phyloP scores from a whole-genome alignment of 2,329 filamentous ascomycete species.

The Cordyceps cicadae region DNA sequence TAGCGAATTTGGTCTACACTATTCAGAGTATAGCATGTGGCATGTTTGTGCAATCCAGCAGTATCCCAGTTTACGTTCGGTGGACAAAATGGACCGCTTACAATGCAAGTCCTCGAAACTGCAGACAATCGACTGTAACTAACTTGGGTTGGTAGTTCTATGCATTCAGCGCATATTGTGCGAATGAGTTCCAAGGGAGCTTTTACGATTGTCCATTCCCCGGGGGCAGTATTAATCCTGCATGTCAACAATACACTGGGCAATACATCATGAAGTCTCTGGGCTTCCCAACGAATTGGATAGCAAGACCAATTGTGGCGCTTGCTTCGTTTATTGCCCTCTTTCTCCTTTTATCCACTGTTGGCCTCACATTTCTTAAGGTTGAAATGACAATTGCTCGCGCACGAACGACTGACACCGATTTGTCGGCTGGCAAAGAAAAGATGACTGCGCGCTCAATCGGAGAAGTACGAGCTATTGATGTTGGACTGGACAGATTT shows the following conservation, averaged over 20 bases:
- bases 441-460: conserved; percentile 51
- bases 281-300: conserved; percentile 60
- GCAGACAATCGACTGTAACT: conserved; percentile 8
- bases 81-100: conserved; percentile 67
- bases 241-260: conserved; percentile 61
- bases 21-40: conserved; percentile 68
- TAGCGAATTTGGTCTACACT: conserved; percentile 65
- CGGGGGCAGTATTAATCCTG: conserved; percentile 54
- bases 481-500: conserved; percentile 57
- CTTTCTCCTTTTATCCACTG: conserved; percentile 52
- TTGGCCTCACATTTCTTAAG: conserved; percentile 56
- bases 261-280: conserved; percentile 60
- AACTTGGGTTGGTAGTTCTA: conserved; percentile 45
- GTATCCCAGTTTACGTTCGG: conserved; percentile 67
- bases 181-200: conserved; percentile 63
- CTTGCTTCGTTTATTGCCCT: conserved; percentile 54
- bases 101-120: conserved; percentile 31
- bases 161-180: conserved; percentile 59
- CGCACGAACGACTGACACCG: conserved; percentile 48
- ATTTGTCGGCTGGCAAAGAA: conserved; percentile 62
- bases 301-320: conserved; percentile 56
- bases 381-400: conserved; percentile 64
- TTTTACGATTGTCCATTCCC: conserved; percentile 66
- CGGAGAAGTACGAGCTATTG: conserved; percentile 49
- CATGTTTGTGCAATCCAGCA: conserved; percentile 66